Conservation (phyloP, 495 filamentous ascomycete species). For the Neurospora sp. region DNA sequence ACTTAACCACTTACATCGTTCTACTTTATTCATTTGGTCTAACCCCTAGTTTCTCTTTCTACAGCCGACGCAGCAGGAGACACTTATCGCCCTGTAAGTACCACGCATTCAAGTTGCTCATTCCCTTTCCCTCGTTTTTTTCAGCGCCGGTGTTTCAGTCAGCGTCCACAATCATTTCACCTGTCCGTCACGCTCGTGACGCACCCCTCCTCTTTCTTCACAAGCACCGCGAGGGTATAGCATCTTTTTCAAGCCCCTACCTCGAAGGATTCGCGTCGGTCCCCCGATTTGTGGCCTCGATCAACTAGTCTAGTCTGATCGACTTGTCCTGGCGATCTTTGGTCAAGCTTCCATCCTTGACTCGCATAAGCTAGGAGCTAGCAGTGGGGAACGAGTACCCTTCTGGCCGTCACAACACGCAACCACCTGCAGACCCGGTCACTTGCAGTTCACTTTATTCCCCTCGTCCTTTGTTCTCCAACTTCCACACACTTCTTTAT, state of each 20-base stretch:
- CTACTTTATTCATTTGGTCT: conserved; percentile 19
- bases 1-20: conserved; percentile 10
- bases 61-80: conserved; percentile 41
- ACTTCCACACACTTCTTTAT: background rate
- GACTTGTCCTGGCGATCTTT: background rate
- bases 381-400: background rate
- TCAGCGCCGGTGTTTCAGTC: background rate
- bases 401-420: background rate
- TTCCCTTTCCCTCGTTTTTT: background rate
- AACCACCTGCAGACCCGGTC: background rate
- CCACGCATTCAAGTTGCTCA: background rate
- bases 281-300: background rate
- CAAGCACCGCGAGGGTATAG: background rate
- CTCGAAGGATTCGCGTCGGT: background rate
- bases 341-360: background rate
- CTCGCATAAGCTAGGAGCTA: background rate
- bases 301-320: background rate
- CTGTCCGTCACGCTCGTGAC: background rate
- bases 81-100: conserved; percentile 43
- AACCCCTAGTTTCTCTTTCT: conserved; percentile 24
- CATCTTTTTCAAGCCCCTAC: background rate
- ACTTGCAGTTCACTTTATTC: background rate
- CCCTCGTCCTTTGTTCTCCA: background rate
- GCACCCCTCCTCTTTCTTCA: background rate
- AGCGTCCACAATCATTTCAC: background rate